Conservation (phyloP, 208 protist genomes). For the Borovskyia barvae region DNA sequence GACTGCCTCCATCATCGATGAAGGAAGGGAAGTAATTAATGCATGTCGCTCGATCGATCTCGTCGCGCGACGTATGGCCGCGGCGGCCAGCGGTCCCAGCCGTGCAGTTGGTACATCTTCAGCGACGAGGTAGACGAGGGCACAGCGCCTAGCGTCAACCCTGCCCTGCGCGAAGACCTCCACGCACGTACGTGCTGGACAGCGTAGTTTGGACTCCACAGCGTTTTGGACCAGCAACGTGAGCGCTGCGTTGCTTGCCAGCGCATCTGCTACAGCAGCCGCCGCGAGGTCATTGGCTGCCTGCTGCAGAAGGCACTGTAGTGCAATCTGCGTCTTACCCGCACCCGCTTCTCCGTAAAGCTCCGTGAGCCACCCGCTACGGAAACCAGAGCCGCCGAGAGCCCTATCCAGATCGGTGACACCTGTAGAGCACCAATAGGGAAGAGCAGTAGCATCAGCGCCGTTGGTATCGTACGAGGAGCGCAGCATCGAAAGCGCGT, state of each 20-base stretch:
- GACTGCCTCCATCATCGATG: conserved; percentile 5
- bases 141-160: conserved; percentile 10
- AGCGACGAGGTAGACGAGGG: conserved; percentile 54
- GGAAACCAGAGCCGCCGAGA: conserved; percentile 41
- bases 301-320: conserved; percentile 59
- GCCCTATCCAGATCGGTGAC: conserved; percentile 30
- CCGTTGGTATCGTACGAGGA: background rate
- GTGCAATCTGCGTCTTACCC: conserved; percentile 74
- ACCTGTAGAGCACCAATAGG: conserved; percentile 39
- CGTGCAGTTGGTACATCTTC: conserved; percentile 51
- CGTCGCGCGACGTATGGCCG: conserved; percentile 12
- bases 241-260: conserved; percentile 4
- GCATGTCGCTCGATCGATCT: conserved; percentile 17
- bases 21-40: conserved; percentile 21
- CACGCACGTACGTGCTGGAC: background rate
- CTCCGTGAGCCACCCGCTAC: conserved; percentile 58
- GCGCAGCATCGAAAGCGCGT: background rate
- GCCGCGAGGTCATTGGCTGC: conserved; percentile 26
- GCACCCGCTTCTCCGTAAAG: conserved; percentile 74
- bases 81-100: conserved; percentile 30
- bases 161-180: background rate
- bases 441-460: background rate
- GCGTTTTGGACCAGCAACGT: background rate
- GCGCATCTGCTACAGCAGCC: conserved; percentile 7
- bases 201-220: no score